These are phyloP conservation scores for Aureobasidium sp. DNA, from an alignment of 2,329 filamentous ascomycete species.

Conservation along the genomic window DNA sequence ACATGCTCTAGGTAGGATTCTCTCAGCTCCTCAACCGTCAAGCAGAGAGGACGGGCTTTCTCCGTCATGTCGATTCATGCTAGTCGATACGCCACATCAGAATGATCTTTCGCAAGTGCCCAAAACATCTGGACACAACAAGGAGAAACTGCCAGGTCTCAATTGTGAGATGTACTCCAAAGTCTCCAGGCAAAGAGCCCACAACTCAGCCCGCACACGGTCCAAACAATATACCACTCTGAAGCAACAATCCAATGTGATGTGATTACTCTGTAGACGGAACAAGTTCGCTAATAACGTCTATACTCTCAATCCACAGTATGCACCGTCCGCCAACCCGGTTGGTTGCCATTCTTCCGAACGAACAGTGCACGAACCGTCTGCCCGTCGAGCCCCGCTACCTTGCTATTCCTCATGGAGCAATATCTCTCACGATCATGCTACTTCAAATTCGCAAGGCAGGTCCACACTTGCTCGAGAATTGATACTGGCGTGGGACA, in stretches of 20 bases:
- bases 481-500: background rate
- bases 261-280: background rate
- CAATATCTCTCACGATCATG: background rate
- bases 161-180: background rate
- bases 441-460: background rate
- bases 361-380: conserved; percentile 1
- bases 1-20: background rate
- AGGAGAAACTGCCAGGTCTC: background rate
- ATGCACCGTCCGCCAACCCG: background rate
- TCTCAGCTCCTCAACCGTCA: background rate
- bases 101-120: background rate
- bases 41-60: background rate
- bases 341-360: conserved; percentile 3
- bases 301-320: background rate
- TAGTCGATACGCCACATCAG: background rate
- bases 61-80: background rate
- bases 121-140: background rate
- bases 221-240: background rate
- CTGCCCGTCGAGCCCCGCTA: background rate
- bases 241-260: background rate
- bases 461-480: background rate
- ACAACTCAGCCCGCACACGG: background rate
- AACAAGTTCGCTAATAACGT: background rate
- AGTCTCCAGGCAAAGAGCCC: background rate
- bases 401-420: background rate